Evolutionary conservation across 106 monocot species (phyloP).

Genomic region (Xerophyta viscosa): DNA sequence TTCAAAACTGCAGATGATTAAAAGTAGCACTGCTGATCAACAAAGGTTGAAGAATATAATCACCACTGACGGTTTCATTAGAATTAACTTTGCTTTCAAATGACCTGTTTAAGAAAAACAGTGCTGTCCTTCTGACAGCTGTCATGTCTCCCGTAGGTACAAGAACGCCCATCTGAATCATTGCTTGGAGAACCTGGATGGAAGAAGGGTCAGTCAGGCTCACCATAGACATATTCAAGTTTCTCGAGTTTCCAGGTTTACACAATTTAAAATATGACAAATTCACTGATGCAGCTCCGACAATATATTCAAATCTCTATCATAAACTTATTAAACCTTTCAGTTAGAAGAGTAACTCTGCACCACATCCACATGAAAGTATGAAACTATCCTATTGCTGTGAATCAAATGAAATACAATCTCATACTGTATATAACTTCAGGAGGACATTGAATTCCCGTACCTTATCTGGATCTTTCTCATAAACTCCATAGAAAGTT

Average conservation of each 20-base stretch:
- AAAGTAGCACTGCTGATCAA: not conserved
- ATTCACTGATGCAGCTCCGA: too few species aligned
- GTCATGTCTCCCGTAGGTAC: constrained; percentile 99
- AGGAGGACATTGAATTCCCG: too few species aligned
- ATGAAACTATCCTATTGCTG: too few species aligned
- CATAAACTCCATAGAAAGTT: constrained; percentile 97
- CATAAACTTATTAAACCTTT: too few species aligned
- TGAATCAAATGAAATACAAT: too few species aligned
- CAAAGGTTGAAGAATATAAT: not conserved
- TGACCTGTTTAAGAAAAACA: constrained; percentile 90
- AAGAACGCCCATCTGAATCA: constrained; percentile 99
- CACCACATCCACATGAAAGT: too few species aligned
- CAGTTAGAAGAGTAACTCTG: too few species aligned
- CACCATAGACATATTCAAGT: too few species aligned
- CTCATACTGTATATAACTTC: too few species aligned
- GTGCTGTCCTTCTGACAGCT: constrained; percentile 93
- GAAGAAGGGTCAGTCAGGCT: not conserved
- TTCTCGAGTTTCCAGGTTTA: too few species aligned
- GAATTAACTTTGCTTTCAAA: constrained; percentile 1
- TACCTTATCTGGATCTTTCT: constrained; percentile 92
- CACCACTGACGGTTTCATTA: not conserved
- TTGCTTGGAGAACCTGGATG: constrained; percentile 78
- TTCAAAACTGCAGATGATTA: constrained; percentile 61
- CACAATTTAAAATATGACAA: too few species aligned
- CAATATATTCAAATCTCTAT: too few species aligned